A percentile compares a stretch with the other conserved stretches of the same genome.
phyloP scores from a whole-genome alignment of 257 asterid genomes.

The Nicotiana tomentosiformis region DNA sequence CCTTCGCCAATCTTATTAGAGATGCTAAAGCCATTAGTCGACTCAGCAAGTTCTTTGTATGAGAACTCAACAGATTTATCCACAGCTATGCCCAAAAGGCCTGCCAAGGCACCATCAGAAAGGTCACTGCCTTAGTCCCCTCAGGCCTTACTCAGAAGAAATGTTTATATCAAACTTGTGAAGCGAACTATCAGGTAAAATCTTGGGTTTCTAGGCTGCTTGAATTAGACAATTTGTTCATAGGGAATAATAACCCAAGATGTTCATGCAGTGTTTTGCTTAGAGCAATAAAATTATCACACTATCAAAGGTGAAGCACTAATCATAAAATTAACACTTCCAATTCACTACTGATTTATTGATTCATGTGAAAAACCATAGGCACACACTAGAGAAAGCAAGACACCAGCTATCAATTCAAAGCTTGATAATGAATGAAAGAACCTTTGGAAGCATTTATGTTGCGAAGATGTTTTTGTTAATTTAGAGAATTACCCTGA shows the following conservation, averaged over 20 bases:
- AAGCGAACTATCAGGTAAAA: background rate
- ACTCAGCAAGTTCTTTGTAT: slow-evolving; percentile 78
- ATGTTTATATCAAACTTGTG: background rate
- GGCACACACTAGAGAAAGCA: background rate
- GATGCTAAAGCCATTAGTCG: slow-evolving; percentile 69
- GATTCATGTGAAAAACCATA: background rate
- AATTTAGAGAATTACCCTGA: slow-evolving; percentile 12
- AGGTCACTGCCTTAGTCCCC: slow-evolving; percentile 16
- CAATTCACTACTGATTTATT: slow-evolving; percentile 6
- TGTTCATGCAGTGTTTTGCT: background rate
- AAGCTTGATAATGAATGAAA: no score
- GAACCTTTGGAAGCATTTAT: background rate
- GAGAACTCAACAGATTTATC: slow-evolving; percentile 89
- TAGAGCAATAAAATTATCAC: background rate
- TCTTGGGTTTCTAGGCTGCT: background rate
- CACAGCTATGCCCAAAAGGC: slow-evolving; percentile 54
- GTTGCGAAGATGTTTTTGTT: background rate
- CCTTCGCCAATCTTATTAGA: slow-evolving; percentile 90
- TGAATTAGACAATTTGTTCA: background rate
- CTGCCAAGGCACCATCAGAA: slow-evolving; percentile 43
- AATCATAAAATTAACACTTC: background rate
- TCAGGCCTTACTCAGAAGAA: background rate
- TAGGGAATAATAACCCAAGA: background rate
- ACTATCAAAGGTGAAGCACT: background rate
- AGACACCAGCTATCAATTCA: background rate